Evolutionary conservation across 345 rosid genomes (phyloP), one percentile per base, ranked within the genome.

Genomic region (Litchi chinensis): DNA sequence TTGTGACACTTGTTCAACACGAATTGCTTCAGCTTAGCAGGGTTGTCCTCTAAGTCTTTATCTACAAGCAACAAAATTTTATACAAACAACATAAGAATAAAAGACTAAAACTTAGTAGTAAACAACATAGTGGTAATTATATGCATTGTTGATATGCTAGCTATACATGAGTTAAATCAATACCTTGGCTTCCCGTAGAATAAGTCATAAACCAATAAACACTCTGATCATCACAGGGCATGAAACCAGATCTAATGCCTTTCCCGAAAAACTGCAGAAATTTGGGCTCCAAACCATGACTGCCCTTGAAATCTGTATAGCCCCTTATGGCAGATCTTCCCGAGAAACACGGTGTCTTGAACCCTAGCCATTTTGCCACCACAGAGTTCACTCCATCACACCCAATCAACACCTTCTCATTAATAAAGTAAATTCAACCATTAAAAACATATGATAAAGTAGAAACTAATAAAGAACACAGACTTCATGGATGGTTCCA

Each of bases 311-410:
- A 87, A 67, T 86, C 75, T 44, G 82, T 83, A 77, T 9, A 83
- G 67, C 91, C 95, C 70, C 92, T 82, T 19, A 91, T 82, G 8
- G 87, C 84, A 24, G 78, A 65, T 74, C 92, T 66, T n/a, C 89
- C 72, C 0, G 87, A 37, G 59, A 56, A 87, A 28, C 79, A 78
- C 3, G 88, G 88, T 10, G 62, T 80, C 79, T 85, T 85, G 82
- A 91, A 89, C 9, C 92, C 94, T 19, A 93, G 76, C 90, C 90
- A 91, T 75, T 84, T 91, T 8, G 92, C 88, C 80, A 88, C 89
- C 65, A 85, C 84, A 2, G 97, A 91, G 77, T 90, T 88, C 74
- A 89, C 91, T 26, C 95, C 97, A 64, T 90, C 95, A 69, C 95
- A 89, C 73, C 95, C 97, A 57, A 93, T 80, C 84, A 91, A 79